Base-by-base conservation (phyloP, 2,329 filamentous ascomycete genomes). In the Setomelanomma holmii region DNA sequence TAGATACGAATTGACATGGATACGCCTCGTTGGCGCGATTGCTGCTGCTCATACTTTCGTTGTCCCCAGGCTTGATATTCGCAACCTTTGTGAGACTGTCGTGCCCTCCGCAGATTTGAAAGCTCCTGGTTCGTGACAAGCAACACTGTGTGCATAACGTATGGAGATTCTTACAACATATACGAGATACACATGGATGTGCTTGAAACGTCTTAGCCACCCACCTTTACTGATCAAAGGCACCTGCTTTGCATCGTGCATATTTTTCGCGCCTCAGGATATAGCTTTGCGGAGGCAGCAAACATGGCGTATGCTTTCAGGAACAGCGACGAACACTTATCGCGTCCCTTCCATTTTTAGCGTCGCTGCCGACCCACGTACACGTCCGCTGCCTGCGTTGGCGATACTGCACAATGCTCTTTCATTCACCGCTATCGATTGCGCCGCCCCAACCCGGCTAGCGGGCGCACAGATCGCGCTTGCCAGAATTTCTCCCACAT, bases 401-500 rank as follows among this genome's bases (percentile, higher is more conserved):
- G 40, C 35, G 33, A 34, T 46, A 33, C 16, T 33, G 49, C 53
- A n/a, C n/a, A 58, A 50, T 24, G 49, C 49, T 54, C 60, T 51
- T 61, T 58, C 60, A 58, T 62, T 63, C 62, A 66, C 63, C 59
- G 61, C 58, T 53, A 40, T 49, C 40, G 38, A 49, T 47, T 54
- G 55, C 50, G 47, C 56, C 41, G 30, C 51, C 63, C 49, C 24
- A 42, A 61, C 49, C 39, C 22, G 53, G 64, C 43, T 62, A 60
- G 57, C 30, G 5, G 11, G 20, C 41, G 57, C 62, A 60, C 62
- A 60, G 62, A 63, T 63, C 45, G 54, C 51, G 53, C 56, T 52
- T 58, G 60, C 55, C 60, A 65, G 58, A 68, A 64, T 60, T 63
- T 49, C 57, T 59, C 56, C 43, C 55, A 51, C 45, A 48, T 40